These are phyloP conservation scores for Cynanchum wilfordii DNA, from an alignment of 257 asterid genomes.

Conservation along the genomic window DNA sequence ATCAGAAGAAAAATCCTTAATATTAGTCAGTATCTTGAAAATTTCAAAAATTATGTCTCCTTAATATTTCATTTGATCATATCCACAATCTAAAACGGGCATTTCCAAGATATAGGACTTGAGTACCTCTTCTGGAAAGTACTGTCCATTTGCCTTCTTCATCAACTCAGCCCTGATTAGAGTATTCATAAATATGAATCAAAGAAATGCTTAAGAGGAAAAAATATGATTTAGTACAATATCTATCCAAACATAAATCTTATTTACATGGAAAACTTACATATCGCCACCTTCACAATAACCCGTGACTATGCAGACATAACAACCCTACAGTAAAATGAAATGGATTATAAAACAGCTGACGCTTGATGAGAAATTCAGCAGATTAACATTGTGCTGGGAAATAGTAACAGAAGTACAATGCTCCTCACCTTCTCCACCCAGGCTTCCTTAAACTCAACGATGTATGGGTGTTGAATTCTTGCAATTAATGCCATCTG, in stretches of 20 bases:
- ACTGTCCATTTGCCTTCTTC: conserved; percentile 87
- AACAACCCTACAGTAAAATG: conserved; percentile 68
- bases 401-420: neutral
- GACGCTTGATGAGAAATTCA: neutral
- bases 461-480: conserved; percentile 85
- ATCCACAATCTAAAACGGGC: neutral
- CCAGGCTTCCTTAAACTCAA: conserved; percentile 99
- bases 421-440: conserved; percentile 79
- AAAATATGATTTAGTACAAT: neutral
- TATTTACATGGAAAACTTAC: conserved; percentile 41
- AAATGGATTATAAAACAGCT: neutral
- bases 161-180: conserved; percentile 86
- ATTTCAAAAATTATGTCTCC: neutral
- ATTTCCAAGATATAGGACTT: conserved; percentile 8
- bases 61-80: neutral
- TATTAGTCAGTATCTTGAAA: neutral
- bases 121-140: conserved; percentile 89
- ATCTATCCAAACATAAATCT: neutral
- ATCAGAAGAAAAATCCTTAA: neutral
- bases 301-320: conserved; percentile 96
- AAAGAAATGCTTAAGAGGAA: neutral
- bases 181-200: neutral
- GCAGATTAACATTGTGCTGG: neutral
- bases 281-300: conserved; percentile 99
- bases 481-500: conserved; percentile 97